Evolutionary conservation across 2,329 filamentous ascomycete species (phyloP).

Genomic region (Sporothrix pseudoabietina): DNA sequence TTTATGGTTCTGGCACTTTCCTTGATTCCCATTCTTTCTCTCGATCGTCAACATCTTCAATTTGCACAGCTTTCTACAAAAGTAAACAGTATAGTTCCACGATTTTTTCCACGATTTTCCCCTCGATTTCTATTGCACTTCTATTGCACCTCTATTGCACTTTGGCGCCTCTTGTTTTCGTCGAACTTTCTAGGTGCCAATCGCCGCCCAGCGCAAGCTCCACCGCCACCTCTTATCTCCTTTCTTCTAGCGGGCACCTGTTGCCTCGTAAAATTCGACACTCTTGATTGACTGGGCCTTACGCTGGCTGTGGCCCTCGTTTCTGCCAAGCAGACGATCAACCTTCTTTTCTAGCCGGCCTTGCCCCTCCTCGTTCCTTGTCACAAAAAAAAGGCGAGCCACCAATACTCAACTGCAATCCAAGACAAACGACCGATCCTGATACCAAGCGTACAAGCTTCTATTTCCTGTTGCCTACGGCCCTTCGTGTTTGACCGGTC

Average conservation of each 20-base stretch:
- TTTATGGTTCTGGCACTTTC: conserved; percentile 7
- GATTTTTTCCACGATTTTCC: neutral
- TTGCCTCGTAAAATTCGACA: neutral
- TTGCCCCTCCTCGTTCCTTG: conserved; percentile 20
- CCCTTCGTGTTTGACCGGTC: neutral
- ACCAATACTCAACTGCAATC: neutral
- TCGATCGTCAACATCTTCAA: neutral
- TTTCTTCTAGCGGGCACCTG: neutral
- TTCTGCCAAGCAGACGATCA: conserved; percentile 18
- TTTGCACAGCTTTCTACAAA: neutral
- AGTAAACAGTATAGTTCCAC: neutral
- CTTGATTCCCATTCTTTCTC: neutral
- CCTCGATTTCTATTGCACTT: neutral
- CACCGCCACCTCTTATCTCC: conserved; percentile 25
- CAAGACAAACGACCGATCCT: conserved; percentile 6
- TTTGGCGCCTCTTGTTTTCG: neutral
- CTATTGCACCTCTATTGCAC: neutral
- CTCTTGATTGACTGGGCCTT: conserved; percentile 23
- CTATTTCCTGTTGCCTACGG: neutral
- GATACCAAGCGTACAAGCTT: neutral
- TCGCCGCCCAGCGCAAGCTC: conserved; percentile 5
- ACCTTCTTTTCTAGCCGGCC: conserved; percentile 21
- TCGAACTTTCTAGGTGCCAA: conserved; percentile 1
- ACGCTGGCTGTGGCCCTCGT: neutral
- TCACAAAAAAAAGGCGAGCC: neutral